A percentile compares a stretch with the other conserved stretches of the same genome.
These are phyloP conservation scores for Chamaecyparis obtusa DNA, from an alignment of 75 land plant genomes.

Conservation along the genomic window DNA sequence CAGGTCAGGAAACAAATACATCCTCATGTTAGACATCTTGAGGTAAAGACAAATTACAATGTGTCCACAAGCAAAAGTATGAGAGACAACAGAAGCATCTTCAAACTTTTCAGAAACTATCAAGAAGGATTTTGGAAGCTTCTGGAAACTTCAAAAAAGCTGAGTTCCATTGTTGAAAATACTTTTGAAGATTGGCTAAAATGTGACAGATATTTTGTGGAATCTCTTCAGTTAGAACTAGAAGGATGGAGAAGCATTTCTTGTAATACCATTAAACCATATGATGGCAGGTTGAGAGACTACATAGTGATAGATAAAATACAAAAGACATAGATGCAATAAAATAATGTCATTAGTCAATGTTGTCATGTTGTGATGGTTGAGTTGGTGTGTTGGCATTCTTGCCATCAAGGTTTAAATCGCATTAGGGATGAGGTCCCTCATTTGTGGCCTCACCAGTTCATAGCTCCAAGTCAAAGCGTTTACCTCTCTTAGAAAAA, in stretches of 20 bases:
- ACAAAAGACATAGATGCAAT: not conserved
- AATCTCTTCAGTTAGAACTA: not conserved
- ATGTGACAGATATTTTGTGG: too few relatives aligned
- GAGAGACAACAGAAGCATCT: not conserved
- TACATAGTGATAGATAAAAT: not conserved
- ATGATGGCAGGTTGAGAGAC: not conserved
- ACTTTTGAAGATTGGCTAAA: too few relatives aligned
- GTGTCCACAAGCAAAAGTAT: not conserved
- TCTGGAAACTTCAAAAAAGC: not conserved
- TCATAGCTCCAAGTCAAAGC: too few relatives aligned
- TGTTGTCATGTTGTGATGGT: too few relatives aligned
- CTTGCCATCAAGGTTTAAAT: too few relatives aligned
- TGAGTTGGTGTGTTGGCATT: too few relatives aligned
- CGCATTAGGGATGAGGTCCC: too few relatives aligned
- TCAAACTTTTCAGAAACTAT: not conserved
- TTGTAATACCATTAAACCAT: not conserved
- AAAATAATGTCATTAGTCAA: not conserved
- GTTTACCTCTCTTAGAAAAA: too few relatives aligned
- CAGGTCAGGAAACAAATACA: not conserved
- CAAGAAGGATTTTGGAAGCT: not conserved
- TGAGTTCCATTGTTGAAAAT: not conserved
- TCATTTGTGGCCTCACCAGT: too few relatives aligned
- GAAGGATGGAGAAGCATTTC: not conserved
- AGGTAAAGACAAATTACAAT: not conserved
- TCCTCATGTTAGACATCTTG: not conserved